Evolutionary conservation across 768 basidiomycete species (phyloP), one percentile per base, ranked within the genome.

Genomic region (Xanthoconium stramineum): DNA sequence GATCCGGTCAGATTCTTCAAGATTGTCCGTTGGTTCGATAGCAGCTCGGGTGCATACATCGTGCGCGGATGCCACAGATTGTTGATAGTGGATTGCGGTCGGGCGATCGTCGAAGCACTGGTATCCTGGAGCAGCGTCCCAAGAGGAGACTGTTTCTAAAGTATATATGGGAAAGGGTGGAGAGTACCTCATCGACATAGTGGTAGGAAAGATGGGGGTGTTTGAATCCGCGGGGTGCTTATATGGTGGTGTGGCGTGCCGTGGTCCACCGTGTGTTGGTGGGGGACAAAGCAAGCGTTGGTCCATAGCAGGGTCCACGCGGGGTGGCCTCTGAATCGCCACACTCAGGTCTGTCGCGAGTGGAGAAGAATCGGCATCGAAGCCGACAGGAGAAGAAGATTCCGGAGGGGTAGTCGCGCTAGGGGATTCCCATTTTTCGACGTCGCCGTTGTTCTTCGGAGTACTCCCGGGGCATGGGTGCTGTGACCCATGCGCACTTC

Each of bases 351-450:
- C 39, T 32, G 47, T 46, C 44, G 33, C 32, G 19, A 52, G 33
- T n/a, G 47, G 55, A 2, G 52, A 57, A 2, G 44, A 44, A 29
- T 52, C 40, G 2, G 14, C 14, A 15, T 38, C 44, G n/a, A 56
- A 24, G 7, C 40, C 13, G 14, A 55, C 28, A 40, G 64, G 62
- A 3, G 64, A 69, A 24, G 67, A 68, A 12, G 66, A 69, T 6
- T 57, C 55, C 19, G 67, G 65, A 54, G 67, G 66, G 14, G 36
- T 55, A 0, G 24, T 40, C 40, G 46, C 9, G n/a, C 24, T 24
- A 11, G 61, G 58, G 0, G 58, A 56, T n/a, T 47, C 45, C 48
- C 54, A 56, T 37, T 28, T 30, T 30, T 53, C 47, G 42, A 8
- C 28, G n/a, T 47, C 7, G 28, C 1, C n/a, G 50, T 38, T 43